These are phyloP conservation scores for Coemansia sp. DNA, from an alignment of 192 early-diverging fungal species.

Conservation along the genomic window DNA sequence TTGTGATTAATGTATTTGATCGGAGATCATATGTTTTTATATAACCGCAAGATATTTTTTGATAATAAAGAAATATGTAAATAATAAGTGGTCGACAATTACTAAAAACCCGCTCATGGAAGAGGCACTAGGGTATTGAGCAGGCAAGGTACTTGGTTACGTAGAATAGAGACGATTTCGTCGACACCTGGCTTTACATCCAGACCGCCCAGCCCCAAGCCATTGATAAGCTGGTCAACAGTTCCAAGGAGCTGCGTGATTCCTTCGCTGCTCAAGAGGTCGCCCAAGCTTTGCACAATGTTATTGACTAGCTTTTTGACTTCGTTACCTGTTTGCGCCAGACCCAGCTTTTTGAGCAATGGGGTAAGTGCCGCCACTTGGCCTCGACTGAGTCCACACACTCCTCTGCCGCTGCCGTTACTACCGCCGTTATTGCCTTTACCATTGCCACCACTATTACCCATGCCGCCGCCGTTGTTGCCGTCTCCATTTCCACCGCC, in stretches of 20 bases:
- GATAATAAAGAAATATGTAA: neutral
- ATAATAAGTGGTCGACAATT: neutral
- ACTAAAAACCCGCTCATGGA: conserved; percentile 18
- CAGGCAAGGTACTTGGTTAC: conserved; percentile 48
- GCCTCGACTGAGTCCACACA: conserved; percentile 29
- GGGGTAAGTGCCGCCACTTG: conserved; percentile 45
- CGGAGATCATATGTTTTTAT: neutral
- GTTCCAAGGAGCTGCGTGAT: conserved; percentile 31
- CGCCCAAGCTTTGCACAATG: conserved; percentile 41
- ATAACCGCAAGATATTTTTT: too few species aligned
- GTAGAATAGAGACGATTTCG: conserved; percentile 41
- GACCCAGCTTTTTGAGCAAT: conserved; percentile 44
- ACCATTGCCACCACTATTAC: conserved; percentile 3
- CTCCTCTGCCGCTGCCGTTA: conserved; percentile 10
- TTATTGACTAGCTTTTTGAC: conserved; percentile 48
- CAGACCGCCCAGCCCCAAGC: conserved; percentile 46
- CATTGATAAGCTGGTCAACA: conserved; percentile 35
- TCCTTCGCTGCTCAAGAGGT: conserved; percentile 35
- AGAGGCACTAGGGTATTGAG: conserved; percentile 48
- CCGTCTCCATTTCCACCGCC: conserved; percentile 16
- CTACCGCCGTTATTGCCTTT: conserved; percentile 9
- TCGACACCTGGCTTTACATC: conserved; percentile 41
- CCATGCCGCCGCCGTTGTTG: conserved; percentile 7
- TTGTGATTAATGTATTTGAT: conserved; percentile 4
- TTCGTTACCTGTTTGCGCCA: conserved; percentile 47